phyloP scores from a whole-genome alignment of 768 basidiomycete species.

The Pholiota molesta region DNA sequence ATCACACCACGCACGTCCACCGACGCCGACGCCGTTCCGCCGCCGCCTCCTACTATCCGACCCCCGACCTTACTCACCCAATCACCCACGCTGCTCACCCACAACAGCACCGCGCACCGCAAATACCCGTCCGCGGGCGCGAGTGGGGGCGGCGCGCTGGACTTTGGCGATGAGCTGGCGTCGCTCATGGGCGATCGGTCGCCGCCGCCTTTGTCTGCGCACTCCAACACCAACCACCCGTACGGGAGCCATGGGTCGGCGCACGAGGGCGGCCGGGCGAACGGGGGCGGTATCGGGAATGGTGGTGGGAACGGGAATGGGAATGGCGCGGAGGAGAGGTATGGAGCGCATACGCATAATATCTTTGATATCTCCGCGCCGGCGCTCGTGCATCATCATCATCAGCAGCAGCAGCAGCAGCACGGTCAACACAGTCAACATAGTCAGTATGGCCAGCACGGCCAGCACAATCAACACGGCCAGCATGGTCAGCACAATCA shows the following conservation, averaged over 20 bases:
- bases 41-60: too few species aligned
- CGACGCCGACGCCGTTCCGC: background rate
- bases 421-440: background rate
- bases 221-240: background rate
- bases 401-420: background rate
- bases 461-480: background rate
- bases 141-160: conserved; percentile 33
- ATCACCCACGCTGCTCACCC: too few species aligned
- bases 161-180: conserved; percentile 73
- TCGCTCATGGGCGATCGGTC: conserved; percentile 48
- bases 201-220: conserved; percentile 3
- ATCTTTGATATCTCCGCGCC: conserved; percentile 40
- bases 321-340: conserved; percentile 22
- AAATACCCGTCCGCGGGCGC: conserved; percentile 25
- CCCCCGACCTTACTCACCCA: too few species aligned
- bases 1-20: background rate
- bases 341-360: conserved; percentile 32
- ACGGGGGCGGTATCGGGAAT: too few species aligned
- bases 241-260: conserved; percentile 13
- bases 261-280: background rate
- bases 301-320: conserved; percentile 3
- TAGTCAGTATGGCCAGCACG: conserved; percentile 1
- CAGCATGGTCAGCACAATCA: background rate
- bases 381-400: background rate
- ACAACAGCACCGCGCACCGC: background rate